These are phyloP conservation scores for Hippophae gyantsensis DNA, from an alignment of 306 rosid genomes.

Conservation along the genomic window DNA sequence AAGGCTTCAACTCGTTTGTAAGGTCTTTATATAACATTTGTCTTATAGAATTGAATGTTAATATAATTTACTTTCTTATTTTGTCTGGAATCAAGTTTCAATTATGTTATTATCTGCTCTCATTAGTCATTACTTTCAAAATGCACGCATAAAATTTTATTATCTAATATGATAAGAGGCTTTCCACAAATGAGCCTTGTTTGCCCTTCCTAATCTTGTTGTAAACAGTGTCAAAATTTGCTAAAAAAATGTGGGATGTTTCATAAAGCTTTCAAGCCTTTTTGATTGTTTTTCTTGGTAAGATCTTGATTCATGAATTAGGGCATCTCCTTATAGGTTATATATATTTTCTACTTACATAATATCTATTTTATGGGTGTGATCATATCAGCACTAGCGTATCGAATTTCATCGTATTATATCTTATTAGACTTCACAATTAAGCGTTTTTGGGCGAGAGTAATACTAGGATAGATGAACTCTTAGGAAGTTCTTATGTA, in stretches of 20 bases:
- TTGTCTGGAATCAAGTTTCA: neutral
- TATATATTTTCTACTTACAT: slow-evolving; percentile 4
- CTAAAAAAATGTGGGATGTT: slow-evolving; percentile 94
- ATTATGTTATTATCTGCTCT: neutral
- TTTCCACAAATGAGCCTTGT: neutral
- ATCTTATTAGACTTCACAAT: too few species aligned
- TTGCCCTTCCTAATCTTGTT: slow-evolving; percentile 10
- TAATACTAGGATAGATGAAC: too few species aligned
- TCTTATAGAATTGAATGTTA: neutral
- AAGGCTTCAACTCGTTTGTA: slow-evolving; percentile 79
- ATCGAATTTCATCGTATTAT: too few species aligned
- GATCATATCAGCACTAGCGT: too few species aligned
- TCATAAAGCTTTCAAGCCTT: slow-evolving; percentile 49
- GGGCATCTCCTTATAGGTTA: slow-evolving; percentile 76
- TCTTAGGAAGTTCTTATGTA: too few species aligned
- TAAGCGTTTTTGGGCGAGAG: too few species aligned
- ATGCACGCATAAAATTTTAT: neutral
- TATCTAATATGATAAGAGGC: neutral
- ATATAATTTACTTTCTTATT: neutral
- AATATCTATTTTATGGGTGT: neutral
- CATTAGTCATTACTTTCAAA: slow-evolving; percentile 6
- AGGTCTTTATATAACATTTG: slow-evolving; percentile 33
- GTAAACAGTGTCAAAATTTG: slow-evolving; percentile 55
- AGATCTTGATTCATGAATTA: slow-evolving; percentile 87
- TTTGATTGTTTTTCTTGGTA: slow-evolving; percentile 60